phyloP scores from a whole-genome alignment of 305 asterid genomes.

The Plantago coronopus region DNA sequence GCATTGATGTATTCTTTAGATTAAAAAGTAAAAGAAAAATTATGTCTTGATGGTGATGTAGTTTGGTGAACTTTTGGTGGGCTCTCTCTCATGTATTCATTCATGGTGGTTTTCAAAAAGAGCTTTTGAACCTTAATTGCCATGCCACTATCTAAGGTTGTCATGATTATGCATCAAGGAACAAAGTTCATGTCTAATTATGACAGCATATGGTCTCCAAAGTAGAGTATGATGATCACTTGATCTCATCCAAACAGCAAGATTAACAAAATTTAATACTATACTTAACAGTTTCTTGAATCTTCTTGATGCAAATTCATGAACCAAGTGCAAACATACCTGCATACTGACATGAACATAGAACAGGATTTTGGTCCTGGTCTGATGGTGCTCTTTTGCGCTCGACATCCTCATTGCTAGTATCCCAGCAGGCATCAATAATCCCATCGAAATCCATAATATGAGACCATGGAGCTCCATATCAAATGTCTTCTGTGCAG shows the following conservation, averaged over 20 bases:
- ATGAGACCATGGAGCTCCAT: conserved; percentile 67
- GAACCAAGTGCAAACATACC: conserved; percentile 31
- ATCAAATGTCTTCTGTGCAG: conserved; percentile 37
- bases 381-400: conserved; percentile 32
- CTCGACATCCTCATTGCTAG: conserved; percentile 56
- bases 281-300: background rate
- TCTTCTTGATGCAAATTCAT: background rate
- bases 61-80: conserved; percentile 20
- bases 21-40: no score
- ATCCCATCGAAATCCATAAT: conserved; percentile 75
- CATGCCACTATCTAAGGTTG: conserved; percentile 28
- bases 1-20: no score
- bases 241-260: background rate
- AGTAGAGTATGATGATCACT: conserved; percentile 11
- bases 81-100: conserved; percentile 29
- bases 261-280: background rate
- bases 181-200: conserved; percentile 16
- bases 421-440: conserved; percentile 72
- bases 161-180: conserved; percentile 42
- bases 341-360: conserved; percentile 60
- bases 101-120: background rate
- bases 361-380: conserved; percentile 43
- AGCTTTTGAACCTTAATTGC: conserved; percentile 16
- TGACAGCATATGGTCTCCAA: conserved; percentile 21
- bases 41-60: background rate